phyloP scores from a whole-genome alignment of 1,284 basidiomycete species.

The Agroathelia rolfsii region DNA sequence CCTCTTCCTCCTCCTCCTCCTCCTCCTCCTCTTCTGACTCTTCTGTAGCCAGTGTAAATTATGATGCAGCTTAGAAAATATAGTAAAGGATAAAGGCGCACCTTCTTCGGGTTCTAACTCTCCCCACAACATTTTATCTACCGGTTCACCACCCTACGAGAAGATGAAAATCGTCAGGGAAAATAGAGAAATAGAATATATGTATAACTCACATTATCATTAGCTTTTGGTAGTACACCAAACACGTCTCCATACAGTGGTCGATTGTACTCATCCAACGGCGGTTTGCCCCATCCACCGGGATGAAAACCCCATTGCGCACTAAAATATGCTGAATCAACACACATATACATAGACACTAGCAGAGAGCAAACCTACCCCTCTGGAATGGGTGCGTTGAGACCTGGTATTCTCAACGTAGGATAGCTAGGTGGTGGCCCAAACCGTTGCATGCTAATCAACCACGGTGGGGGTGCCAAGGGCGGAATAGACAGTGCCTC shows the following conservation, averaged over 20 bases:
- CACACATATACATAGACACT: not conserved
- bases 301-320: slow-evolving; percentile 99
- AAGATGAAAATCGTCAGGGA: slow-evolving; percentile 7
- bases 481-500: slow-evolving; percentile 99
- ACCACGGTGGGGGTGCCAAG: slow-evolving; percentile 95
- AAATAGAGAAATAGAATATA: slow-evolving; percentile 1
- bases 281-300: slow-evolving; percentile 99
- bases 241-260: slow-evolving; percentile 97
- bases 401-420: slow-evolving; percentile 88
- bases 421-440: slow-evolving; percentile 97
- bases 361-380: slow-evolving; percentile 45
- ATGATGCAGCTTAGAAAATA: too few species aligned
- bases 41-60: slow-evolving; percentile 19
- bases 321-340: slow-evolving; percentile 27
- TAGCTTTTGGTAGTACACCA: slow-evolving; percentile 76
- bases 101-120: slow-evolving; percentile 91
- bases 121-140: slow-evolving; percentile 83
- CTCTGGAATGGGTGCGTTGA: slow-evolving; percentile 95
- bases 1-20: slow-evolving; percentile 60
- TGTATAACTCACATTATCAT: slow-evolving; percentile 51
- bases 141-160: slow-evolving; percentile 67
- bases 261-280: slow-evolving; percentile 94
- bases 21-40: slow-evolving; percentile 55
- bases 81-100: slow-evolving; percentile 19
- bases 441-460: slow-evolving; percentile 98